phyloP scores from a whole-genome alignment of 2,329 filamentous ascomycete genomes.

The Aspergillus sp. region DNA sequence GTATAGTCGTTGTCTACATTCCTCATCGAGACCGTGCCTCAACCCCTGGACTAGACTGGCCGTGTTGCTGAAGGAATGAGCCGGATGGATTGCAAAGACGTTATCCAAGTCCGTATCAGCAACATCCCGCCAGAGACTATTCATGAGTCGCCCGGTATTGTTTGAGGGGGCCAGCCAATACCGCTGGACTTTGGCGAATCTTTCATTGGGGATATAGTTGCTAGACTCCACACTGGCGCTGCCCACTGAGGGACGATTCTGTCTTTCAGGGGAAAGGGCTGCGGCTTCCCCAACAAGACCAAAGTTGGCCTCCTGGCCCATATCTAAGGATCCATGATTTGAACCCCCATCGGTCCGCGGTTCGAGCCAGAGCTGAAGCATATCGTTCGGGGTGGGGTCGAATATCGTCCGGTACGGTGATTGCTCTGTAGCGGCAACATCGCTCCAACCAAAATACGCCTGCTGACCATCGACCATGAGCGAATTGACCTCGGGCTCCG shows the following conservation, averaged over 20 bases:
- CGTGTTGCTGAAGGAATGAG: conserved; percentile 18
- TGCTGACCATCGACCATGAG: conserved; percentile 30
- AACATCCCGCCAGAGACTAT: conserved; percentile 41
- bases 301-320: conserved; percentile 24
- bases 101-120: conserved; percentile 37
- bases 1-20: conserved; percentile 40
- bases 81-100: conserved; percentile 32
- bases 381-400: conserved; percentile 28
- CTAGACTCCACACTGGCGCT: conserved; percentile 19
- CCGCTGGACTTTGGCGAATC: conserved; percentile 41
- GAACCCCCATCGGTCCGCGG: conserved; percentile 29
- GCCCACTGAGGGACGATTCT: conserved; percentile 22
- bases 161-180: conserved; percentile 42
- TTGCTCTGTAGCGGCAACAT: conserved; percentile 21
- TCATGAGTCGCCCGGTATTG: conserved; percentile 39
- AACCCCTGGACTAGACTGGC: conserved; percentile 28
- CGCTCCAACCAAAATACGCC: conserved; percentile 31
- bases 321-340: conserved; percentile 28
- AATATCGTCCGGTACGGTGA: conserved; percentile 22
- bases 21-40: conserved; percentile 39
- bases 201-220: conserved; percentile 37
- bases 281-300: conserved; percentile 22
- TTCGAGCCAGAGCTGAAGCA: conserved; percentile 37
- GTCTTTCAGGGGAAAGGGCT: conserved; percentile 19
- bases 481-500: conserved; percentile 23